Conservation (phyloP, 805 yeast genomes). For the Ogataea methanolica region DNA sequence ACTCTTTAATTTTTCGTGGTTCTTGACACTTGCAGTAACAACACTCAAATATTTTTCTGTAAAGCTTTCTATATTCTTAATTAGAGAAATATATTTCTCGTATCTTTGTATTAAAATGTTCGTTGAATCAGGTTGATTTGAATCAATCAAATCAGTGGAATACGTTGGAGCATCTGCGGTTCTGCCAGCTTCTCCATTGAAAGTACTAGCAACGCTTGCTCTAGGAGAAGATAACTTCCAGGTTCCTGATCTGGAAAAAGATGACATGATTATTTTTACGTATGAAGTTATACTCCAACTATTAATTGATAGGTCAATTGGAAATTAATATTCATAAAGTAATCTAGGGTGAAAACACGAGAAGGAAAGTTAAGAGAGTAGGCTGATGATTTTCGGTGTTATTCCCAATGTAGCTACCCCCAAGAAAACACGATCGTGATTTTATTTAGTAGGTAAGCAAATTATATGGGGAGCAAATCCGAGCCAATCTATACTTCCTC, state of each 20-base stretch:
- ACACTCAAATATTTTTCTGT: constrained; percentile 23
- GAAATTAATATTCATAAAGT: no score
- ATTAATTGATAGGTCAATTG: no score
- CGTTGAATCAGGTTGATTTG: constrained; percentile 24
- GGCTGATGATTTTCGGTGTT: background rate
- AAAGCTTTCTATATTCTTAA: constrained; percentile 21
- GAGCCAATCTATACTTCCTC: no score
- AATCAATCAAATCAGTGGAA: constrained; percentile 6
- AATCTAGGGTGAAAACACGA: background rate
- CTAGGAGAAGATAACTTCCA: constrained; percentile 6
- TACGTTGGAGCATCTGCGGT: no score
- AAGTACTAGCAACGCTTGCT: background rate
- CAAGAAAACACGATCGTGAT: no score
- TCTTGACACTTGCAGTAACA: constrained; percentile 17
- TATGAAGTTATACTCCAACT: background rate
- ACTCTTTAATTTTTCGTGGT: constrained; percentile 23
- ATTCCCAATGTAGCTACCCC: no score
- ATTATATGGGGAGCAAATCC: no score
- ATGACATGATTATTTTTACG: background rate
- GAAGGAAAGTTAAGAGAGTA: background rate
- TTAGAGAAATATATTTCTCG: constrained; percentile 23
- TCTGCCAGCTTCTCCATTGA: background rate
- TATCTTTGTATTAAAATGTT: constrained; percentile 22
- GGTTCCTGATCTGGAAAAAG: constrained; percentile 9
- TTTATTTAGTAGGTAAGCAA: no score